Evolutionary conservation across 164 flowering plant species (phyloP).

Genomic region (Brasenia schreberi): DNA sequence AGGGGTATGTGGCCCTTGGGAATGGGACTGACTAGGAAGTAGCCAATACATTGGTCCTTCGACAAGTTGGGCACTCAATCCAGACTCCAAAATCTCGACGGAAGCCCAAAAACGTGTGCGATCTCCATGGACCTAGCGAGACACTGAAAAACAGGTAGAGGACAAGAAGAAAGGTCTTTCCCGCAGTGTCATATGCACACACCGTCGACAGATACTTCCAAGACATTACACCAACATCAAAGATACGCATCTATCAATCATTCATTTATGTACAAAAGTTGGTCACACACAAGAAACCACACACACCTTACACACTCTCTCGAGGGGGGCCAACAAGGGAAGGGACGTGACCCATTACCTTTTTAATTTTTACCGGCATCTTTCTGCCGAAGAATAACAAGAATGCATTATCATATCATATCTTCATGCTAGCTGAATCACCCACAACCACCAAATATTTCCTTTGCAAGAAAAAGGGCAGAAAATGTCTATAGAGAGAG

Average conservation of each 20-base stretch:
- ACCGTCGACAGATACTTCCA: background rate
- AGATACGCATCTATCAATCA: background rate
- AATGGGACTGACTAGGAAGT: background rate
- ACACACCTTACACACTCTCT: background rate
- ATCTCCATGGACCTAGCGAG: background rate
- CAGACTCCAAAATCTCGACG: background rate
- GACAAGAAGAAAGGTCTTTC: background rate
- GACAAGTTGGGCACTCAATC: background rate
- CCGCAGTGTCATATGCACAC: background rate
- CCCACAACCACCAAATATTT: background rate
- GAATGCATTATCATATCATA: background rate
- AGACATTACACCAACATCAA: background rate
- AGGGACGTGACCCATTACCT: background rate
- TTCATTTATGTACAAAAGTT: background rate
- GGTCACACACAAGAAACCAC: background rate
- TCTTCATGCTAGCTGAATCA: background rate
- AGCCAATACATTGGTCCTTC: background rate
- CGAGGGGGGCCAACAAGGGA: background rate
- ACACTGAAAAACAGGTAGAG: background rate
- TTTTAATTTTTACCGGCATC: background rate
- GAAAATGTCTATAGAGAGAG: background rate
- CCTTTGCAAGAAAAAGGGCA: background rate
- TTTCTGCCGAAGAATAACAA: background rate
- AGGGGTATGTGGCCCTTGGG: too few species aligned
- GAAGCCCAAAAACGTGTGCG: background rate